These are phyloP conservation scores for Leucocoprinus leucothites DNA, from an alignment of 768 basidiomycete genomes.

Conservation along the genomic window DNA sequence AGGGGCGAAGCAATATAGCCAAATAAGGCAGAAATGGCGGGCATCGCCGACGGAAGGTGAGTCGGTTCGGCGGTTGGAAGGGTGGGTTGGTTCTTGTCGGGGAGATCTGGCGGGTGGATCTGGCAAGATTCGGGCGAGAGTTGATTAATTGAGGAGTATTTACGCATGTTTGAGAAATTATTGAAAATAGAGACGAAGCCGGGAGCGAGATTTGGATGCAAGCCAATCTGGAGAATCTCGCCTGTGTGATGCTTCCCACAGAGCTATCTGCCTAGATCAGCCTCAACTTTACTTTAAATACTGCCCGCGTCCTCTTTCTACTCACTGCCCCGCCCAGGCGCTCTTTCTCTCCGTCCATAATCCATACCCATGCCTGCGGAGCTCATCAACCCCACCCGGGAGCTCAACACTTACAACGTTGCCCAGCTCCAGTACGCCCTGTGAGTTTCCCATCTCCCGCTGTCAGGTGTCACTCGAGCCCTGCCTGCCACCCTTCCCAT, in stretches of 20 bases:
- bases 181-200: slow-evolving; percentile 17
- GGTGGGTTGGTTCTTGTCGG: slow-evolving; percentile 7
- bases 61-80: slow-evolving; percentile 13
- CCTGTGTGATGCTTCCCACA: slow-evolving; percentile 15
- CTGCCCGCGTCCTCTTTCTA: slow-evolving; percentile 9
- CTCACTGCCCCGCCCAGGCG: slow-evolving; percentile 10
- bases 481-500: slow-evolving; percentile 20
- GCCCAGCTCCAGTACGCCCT: slow-evolving; percentile 61
- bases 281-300: slow-evolving; percentile 30
- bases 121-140: slow-evolving; percentile 14
- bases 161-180: slow-evolving; percentile 23
- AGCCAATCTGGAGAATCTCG: slow-evolving; percentile 12
- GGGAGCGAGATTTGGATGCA: not conserved
- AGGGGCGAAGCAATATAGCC: slow-evolving; percentile 20
- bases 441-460: slow-evolving; percentile 36
- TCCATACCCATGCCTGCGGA: slow-evolving; percentile 56
- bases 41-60: slow-evolving; percentile 14
- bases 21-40: slow-evolving; percentile 13
- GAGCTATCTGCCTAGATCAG: slow-evolving; percentile 17
- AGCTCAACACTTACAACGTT: slow-evolving; percentile 60
- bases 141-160: slow-evolving; percentile 24
- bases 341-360: not conserved
- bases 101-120: slow-evolving; percentile 9
- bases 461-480: slow-evolving; percentile 26
- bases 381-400: slow-evolving; percentile 30